These are phyloP conservation scores for Candida takata DNA, from an alignment of 805 yeast genomes.

Conservation along the genomic window DNA sequence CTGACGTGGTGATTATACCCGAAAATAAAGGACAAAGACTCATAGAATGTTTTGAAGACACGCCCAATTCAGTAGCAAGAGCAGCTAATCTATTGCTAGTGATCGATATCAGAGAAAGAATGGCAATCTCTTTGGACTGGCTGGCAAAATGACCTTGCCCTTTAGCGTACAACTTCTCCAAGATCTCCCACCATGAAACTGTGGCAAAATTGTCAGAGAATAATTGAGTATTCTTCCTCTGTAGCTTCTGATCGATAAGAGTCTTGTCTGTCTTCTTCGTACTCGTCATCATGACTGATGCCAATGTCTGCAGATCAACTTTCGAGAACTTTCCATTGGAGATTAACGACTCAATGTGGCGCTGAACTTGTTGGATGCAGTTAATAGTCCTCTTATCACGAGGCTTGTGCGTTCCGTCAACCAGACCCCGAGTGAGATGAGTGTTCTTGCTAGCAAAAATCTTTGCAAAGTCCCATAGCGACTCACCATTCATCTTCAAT, in stretches of 20 bases:
- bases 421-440: constrained; percentile 39
- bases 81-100: constrained; percentile 22
- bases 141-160: constrained; percentile 48
- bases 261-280: background rate
- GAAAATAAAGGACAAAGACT: constrained; percentile 47
- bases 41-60: constrained; percentile 36
- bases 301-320: constrained; percentile 14
- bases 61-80: constrained; percentile 37
- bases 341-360: constrained; percentile 41
- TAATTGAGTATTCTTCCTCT: constrained; percentile 1
- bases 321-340: constrained; percentile 21
- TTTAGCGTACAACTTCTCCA: constrained; percentile 52
- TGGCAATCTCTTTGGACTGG: constrained; percentile 39
- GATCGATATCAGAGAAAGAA: constrained; percentile 38
- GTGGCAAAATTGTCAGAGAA: constrained; percentile 53
- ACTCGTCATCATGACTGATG: constrained; percentile 9
- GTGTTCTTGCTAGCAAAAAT: constrained; percentile 43
- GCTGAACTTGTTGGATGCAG: constrained; percentile 40
- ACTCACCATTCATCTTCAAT: constrained; percentile 50
- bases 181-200: constrained; percentile 47
- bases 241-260: background rate
- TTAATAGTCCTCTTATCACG: constrained; percentile 25
- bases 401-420: constrained; percentile 41
- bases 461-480: constrained; percentile 58
- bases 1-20: constrained; percentile 42